Conservation (phyloP, 305 asterid species). For the Solanum aculeatissimum region DNA sequence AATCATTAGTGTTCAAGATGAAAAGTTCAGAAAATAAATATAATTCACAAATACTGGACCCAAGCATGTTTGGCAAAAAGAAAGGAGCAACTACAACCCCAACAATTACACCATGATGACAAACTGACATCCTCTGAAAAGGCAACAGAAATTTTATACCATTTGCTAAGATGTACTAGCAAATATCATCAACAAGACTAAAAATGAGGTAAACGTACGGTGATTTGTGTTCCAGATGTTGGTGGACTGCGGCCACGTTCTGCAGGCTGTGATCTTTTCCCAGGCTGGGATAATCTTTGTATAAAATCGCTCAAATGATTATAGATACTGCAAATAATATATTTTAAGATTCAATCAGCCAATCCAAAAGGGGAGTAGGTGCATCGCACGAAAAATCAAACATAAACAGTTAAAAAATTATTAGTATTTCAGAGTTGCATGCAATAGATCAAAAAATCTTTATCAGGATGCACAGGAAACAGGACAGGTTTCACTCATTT, state of each 20-base stretch:
- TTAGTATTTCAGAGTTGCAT: not conserved
- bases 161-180: not conserved
- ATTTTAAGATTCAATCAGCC: not conserved
- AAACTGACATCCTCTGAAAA: not conserved
- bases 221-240: not conserved
- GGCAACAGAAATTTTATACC: not conserved
- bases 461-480: not conserved
- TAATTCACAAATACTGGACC: not conserved
- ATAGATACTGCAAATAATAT: conserved; percentile 24
- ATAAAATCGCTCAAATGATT: conserved; percentile 20
- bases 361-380: not conserved
- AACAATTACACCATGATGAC: not conserved
- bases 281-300: conserved; percentile 11
- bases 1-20: not conserved
- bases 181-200: not conserved
- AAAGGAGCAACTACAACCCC: not conserved
- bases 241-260: conserved; percentile 1
- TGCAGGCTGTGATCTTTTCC: conserved; percentile 7
- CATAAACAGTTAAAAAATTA: not conserved
- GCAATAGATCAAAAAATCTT: not conserved
- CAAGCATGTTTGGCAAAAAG: not conserved
- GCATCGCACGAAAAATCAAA: not conserved
- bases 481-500: not conserved
- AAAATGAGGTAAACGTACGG: not conserved
- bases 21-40: not conserved